phyloP scores from a whole-genome alignment of 805 yeast species.

The Yarrowia porcina region DNA sequence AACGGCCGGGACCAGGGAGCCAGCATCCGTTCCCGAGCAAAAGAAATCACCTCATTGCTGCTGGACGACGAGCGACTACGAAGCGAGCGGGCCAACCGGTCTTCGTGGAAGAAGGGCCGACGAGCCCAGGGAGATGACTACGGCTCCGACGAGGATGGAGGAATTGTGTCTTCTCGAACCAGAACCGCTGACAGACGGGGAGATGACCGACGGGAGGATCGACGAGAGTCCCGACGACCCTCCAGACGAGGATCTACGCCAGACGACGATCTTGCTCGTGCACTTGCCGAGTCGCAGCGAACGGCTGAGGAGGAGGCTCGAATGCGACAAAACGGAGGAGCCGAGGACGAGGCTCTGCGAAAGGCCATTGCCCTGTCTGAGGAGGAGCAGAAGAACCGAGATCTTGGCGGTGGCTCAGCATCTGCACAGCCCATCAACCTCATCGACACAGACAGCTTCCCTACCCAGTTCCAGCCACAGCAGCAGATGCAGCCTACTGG shows the following conservation, averaged over 20 bases:
- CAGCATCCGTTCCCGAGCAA: constrained; percentile 82
- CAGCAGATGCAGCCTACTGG: constrained; percentile 32
- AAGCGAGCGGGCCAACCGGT: constrained; percentile 7
- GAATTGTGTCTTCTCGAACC: neutral
- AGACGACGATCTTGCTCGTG: constrained; percentile 67
- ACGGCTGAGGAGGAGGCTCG: constrained; percentile 83
- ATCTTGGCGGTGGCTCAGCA: constrained; percentile 24
- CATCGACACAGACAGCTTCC: constrained; percentile 38
- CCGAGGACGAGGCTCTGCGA: constrained; percentile 59
- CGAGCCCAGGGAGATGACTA: constrained; percentile 2
- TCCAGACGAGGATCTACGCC: constrained; percentile 38
- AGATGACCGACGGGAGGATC: constrained; percentile 30
- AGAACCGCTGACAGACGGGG: constrained; percentile 35
- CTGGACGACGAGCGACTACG: constrained; percentile 77
- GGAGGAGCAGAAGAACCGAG: constrained; percentile 72
- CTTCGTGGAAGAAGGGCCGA: constrained; percentile 22
- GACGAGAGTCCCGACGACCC: constrained; percentile 34
- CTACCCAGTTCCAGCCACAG: constrained; percentile 42
- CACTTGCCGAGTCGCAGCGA: constrained; percentile 71
- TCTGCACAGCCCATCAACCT: constrained; percentile 29
- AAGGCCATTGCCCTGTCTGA: constrained; percentile 67
- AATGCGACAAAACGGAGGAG: constrained; percentile 41
- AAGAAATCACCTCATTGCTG: constrained; percentile 75
- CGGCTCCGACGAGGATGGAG: constrained; percentile 25
- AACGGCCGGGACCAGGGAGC: constrained; percentile 82